phyloP scores from a whole-genome alignment of 495 filamentous ascomycete genomes.

The Physcia stellaris region DNA sequence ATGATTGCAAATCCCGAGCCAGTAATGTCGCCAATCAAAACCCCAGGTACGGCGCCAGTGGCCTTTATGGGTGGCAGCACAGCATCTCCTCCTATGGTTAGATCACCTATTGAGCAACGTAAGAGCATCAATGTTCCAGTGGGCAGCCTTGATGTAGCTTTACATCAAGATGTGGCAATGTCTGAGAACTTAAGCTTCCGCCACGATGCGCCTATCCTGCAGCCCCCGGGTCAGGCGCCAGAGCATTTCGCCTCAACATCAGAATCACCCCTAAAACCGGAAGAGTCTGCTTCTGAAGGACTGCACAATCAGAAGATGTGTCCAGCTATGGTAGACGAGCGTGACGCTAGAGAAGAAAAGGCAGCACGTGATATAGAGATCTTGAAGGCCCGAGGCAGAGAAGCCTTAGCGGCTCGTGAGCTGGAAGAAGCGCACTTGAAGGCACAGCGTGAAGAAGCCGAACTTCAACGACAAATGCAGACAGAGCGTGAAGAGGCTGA shows the following conservation, averaged over 20 bases:
- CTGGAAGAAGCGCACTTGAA: conserved; percentile 24
- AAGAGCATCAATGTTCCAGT: too few relatives aligned
- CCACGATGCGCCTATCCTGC: too few relatives aligned
- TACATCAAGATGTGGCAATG: too few relatives aligned
- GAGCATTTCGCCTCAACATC: too few relatives aligned
- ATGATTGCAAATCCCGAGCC: conserved; percentile 17
- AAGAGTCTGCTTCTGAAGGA: too few relatives aligned
- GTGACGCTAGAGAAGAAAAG: conserved; percentile 1
- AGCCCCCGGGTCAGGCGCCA: too few relatives aligned
- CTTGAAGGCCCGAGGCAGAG: conserved; percentile 10
- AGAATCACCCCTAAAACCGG: too few relatives aligned
- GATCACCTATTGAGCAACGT: too few relatives aligned
- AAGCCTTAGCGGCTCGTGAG: conserved; percentile 22
- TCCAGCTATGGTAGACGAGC: conserved; percentile 13
- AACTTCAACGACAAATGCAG: conserved; percentile 12
- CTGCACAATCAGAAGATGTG: too few relatives aligned
- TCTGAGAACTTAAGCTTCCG: too few relatives aligned
- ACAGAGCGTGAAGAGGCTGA: conserved; percentile 34
- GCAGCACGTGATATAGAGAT: not conserved
- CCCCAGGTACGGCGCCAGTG: conserved; percentile 15
- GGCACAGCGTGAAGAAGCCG: conserved; percentile 12
- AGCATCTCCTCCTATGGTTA: conserved; percentile 12
- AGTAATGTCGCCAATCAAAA: conserved; percentile 17
- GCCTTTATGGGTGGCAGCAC: conserved; percentile 20
- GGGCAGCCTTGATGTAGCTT: too few relatives aligned